phyloP scores from a whole-genome alignment of 495 filamentous ascomycete genomes.

The Penicillium soppii region DNA sequence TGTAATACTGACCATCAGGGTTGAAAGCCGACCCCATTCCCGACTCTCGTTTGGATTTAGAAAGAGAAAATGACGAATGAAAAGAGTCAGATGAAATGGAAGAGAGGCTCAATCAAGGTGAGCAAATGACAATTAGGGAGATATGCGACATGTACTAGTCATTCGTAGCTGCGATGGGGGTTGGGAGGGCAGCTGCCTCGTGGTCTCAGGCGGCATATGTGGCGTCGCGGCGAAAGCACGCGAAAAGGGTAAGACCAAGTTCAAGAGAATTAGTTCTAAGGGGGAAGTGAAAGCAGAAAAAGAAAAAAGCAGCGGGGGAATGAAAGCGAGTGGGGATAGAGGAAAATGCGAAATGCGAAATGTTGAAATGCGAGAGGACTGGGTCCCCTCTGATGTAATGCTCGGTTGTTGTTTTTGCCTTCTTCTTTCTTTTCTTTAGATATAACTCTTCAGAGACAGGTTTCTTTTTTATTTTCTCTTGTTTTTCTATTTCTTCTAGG shows the following conservation, averaged over 20 bases:
- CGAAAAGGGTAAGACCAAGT: neutral
- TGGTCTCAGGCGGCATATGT: constrained; percentile 38
- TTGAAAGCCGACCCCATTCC: constrained; percentile 43
- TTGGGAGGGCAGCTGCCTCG: constrained; percentile 40
- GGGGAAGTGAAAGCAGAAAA: constrained; percentile 6
- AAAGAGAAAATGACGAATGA: neutral
- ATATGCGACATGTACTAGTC: constrained; percentile 25
- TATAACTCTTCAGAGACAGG: too few species aligned
- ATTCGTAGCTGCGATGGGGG: constrained; percentile 25
- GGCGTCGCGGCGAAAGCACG: constrained; percentile 25
- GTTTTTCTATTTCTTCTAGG: neutral
- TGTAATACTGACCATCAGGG: constrained; percentile 42
- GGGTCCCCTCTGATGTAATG: constrained; percentile 24
- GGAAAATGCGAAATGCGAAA: constrained; percentile 36
- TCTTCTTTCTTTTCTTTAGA: neutral
- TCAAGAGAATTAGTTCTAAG: neutral
- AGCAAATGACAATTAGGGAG: too few species aligned
- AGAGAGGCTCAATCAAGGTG: constrained; percentile 28
- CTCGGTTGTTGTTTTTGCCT: neutral
- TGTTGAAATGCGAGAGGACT: constrained; percentile 4
- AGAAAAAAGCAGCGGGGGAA: constrained; percentile 21
- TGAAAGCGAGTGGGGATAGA: constrained; percentile 32
- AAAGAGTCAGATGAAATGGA: constrained; percentile 1
- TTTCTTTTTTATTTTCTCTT: neutral
- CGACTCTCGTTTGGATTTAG: constrained; percentile 9